Evolutionary conservation across 2,329 filamentous ascomycete genomes (phyloP), one percentile per base, ranked within the genome.

Genomic region (Microascus cirrosus): DNA sequence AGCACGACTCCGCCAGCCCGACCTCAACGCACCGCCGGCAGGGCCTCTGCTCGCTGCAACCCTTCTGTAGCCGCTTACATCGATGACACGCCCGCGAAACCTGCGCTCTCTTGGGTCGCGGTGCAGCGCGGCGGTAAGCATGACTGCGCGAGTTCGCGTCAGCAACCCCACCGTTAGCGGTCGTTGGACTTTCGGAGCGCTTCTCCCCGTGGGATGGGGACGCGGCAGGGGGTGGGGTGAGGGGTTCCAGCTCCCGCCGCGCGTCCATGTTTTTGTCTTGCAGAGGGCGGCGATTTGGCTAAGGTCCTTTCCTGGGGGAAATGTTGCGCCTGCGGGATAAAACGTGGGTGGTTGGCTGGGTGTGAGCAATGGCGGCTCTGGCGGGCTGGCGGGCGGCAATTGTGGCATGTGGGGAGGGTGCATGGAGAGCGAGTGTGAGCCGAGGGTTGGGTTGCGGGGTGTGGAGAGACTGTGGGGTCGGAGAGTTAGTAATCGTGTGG

Each of bases 21-120:
- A 73, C 71, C 42, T 70, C 69, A 59, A 70, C 61, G 63, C 74
- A 77, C 56, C 74, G 65, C 56, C 67, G 68, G 63, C 74, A 77
- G 12, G 74, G 74, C 51, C 74, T 66, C 54, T 67, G 70, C 62
- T 77, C 73, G 63, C 70, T 76, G 62, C 74, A 77, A 1, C 73
- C 74, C 35, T 74, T 68, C 34, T 74, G 71, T 13, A 76, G 66
- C 20, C 65, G 67, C 60, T 73, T 73, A 65, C 74, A 77, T 24
- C 74, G 66, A 34, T 69, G 68, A 58, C 74, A 77, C 8, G 74
- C 74, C 32, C 71, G 66, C 10, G 74, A 71, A 8, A 77, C 74
- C 59, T 76, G 74, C 22, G 67, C 64, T 24, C 73, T 66, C 62
- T 75, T 75, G 53, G 63, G 58, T 4, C 54, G 54, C 24, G 54